Base-by-base conservation (phyloP, 345 rosid species). In the Viola odorata region DNA sequence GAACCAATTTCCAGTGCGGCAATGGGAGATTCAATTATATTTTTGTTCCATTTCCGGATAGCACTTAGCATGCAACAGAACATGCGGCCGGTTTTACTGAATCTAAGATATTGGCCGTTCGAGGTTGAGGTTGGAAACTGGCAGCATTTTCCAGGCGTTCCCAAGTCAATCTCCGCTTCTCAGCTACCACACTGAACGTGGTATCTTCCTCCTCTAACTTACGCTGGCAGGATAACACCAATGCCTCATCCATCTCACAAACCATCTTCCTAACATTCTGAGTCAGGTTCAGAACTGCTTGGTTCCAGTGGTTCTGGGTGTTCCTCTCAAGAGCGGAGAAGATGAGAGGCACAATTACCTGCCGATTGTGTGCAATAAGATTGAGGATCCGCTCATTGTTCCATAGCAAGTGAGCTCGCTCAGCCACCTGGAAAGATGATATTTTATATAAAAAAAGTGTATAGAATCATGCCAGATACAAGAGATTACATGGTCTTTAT, bases 371-470 rank as follows among this genome's bases (percentile, higher is more conserved):
- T 12, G 73, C 65, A 6, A 85, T 64, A 8, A 81, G 89, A 49
- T 76, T 74, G 14, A 85, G 77, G 72, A 88, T 39, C 51, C 78
- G 87, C 70, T 83, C 91, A 3, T 88, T 88, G 77, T 83, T 81
- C 91, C 83, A 85, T 15, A 88, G 68, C 76, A 88, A 70, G 72
- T 85, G 95, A 16, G 91, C 91, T 45, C 95, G 81, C 76, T 88
- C 91, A 1, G 95, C 85, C 52, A 88, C 91, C 95, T 88, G 81
- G 64, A 75, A 79, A 58, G 49, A 37, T 15, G 55, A 57, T 23
- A 23, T 23, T 23, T 23, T 23, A 23, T 23, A 23, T n/a, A 23
- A 6, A 8, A 62, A 50, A 44, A 17, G 7, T 58, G 12, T 36
- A n/a, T n/a, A 0, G 8, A 45, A 38, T 48, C 36, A 61, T 4